Percentiles rank a stretch among this genome's conserved stretches.
phyloP scores from a whole-genome alignment of 768 basidiomycete species.

The Auriscalpium vulgare region DNA sequence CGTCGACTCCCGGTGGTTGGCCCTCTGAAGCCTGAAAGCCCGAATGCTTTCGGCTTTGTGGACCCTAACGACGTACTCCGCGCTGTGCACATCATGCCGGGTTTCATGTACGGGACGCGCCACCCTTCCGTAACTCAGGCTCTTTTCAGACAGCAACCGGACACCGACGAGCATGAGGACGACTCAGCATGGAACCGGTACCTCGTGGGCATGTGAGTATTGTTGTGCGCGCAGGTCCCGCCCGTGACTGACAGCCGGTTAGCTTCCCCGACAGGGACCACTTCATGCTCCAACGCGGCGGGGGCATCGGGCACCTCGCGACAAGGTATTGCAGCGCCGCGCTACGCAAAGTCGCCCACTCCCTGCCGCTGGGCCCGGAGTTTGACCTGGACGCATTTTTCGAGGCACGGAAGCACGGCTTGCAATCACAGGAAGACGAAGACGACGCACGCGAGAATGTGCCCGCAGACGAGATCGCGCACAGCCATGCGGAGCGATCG shows the following conservation, averaged over 20 bases:
- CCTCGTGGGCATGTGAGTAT: slow-evolving; percentile 28
- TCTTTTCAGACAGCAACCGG: too few relatives aligned
- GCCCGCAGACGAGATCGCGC: too few relatives aligned
- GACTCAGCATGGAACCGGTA: slow-evolving; percentile 24
- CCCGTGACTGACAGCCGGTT: not conserved
- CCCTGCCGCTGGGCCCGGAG: too few relatives aligned
- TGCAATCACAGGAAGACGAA: too few relatives aligned
- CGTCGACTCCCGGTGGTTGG: not conserved
- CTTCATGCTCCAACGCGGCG: slow-evolving; percentile 22
- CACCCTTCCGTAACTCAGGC: too few relatives aligned
- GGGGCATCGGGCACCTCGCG: slow-evolving; percentile 23
- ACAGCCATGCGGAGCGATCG: too few relatives aligned
- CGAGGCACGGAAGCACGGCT: too few relatives aligned
- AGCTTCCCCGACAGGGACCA: slow-evolving; percentile 28
- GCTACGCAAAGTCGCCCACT: not conserved
- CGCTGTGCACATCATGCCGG: not conserved
- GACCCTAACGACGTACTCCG: not conserved
- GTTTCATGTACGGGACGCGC: not conserved
- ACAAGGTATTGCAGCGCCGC: not conserved
- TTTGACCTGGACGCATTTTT: too few relatives aligned
- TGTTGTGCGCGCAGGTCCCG: not conserved
- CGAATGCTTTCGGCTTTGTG: not conserved
- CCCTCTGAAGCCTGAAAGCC: too few relatives aligned
- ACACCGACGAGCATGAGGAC: not conserved
- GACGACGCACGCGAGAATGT: too few relatives aligned